Conservation (phyloP, 805 yeast genomes). For the Candida takata region DNA sequence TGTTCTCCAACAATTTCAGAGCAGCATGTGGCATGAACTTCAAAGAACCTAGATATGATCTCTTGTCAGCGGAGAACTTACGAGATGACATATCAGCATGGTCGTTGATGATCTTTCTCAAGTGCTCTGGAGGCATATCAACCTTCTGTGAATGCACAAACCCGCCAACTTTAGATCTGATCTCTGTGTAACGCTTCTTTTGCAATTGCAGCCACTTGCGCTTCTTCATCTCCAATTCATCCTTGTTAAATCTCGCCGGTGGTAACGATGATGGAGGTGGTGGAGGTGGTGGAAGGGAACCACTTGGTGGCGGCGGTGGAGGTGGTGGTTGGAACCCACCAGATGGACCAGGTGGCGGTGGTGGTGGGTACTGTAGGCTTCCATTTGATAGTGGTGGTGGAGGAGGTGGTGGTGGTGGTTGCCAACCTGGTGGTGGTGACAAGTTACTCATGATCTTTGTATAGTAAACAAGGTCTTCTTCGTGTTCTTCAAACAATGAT, state of each 20-base stretch:
- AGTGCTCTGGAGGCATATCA: constrained; percentile 91
- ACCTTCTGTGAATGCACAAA: constrained; percentile 54
- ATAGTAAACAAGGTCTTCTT: not conserved
- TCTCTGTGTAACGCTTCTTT: constrained; percentile 44
- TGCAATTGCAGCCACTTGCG: constrained; percentile 59
- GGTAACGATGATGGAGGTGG: constrained; percentile 15
- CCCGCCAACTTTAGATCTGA: constrained; percentile 30
- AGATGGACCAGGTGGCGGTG: constrained; percentile 25
- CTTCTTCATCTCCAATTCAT: constrained; percentile 37
- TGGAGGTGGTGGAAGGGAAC: constrained; percentile 32
- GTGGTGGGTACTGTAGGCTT: constrained; percentile 11
- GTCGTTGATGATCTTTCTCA: constrained; percentile 73
- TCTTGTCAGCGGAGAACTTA: constrained; percentile 74
- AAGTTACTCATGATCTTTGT: constrained; percentile 6
- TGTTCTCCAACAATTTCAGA: constrained; percentile 79
- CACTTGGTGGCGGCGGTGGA: constrained; percentile 21
- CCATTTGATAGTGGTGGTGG: constrained; percentile 20
- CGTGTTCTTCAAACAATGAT: not conserved
- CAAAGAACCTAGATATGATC: constrained; percentile 83
- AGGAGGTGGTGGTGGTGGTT: constrained; percentile 25
- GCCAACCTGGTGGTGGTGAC: constrained; percentile 29
- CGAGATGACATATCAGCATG: constrained; percentile 82
- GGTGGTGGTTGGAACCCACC: constrained; percentile 13
- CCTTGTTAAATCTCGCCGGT: constrained; percentile 13
- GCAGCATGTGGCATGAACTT: constrained; percentile 96